Base-by-base conservation (phyloP, 148 eudicot species). In the Vaccinium vitisidaea region DNA sequence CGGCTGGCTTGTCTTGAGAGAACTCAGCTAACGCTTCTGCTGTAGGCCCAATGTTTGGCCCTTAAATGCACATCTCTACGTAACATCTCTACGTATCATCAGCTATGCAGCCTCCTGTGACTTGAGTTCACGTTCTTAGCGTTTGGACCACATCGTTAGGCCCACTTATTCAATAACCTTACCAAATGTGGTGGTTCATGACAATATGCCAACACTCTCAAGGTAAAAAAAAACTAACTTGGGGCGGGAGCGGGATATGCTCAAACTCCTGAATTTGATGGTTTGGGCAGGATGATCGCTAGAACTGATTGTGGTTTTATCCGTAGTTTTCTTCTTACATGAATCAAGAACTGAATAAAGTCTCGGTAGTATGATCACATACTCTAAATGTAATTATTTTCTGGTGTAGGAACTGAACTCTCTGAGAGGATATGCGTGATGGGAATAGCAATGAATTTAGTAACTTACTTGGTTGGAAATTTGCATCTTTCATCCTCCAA, bases 351-450 rank as follows among this genome's bases (percentile, higher is more conserved):
- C 30, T 10, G 71, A 4, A 65, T 23, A 65, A 65, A 2, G 69
- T 61, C 27, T 63, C 32, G 4, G 14, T 23, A 9, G 32, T 23
- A 23, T 23, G 30, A 65, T 30, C 30, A 13, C 71, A 65, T 69
- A 4, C 30, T 12, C 39, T 27, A 30, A 69, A 25, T 5, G 71
- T 23, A 65, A 25, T 11, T 13, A 50, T 21, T 15, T 56, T 80
- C 43, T 32, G 55, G 8, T 39, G 55, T 79, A 97, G 99, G 98
- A 59, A 93, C 95, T 8, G 99, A 97, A 76, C 92, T 97, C 2
- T 93, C 98, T 0, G 99, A 97, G 88, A 94, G 99, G 91, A 89
- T 95, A 70, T 94, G 98, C 84, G 98, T 97, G 81, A 93, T 94
- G 90, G 98, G 98, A 3, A 97, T 97, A 75, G 85, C 96, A 0